Percentiles rank a stretch among this genome's conserved stretches.
Conservation (phyloP, 345 rosid genomes). For the Melaleuca alternifolia region DNA sequence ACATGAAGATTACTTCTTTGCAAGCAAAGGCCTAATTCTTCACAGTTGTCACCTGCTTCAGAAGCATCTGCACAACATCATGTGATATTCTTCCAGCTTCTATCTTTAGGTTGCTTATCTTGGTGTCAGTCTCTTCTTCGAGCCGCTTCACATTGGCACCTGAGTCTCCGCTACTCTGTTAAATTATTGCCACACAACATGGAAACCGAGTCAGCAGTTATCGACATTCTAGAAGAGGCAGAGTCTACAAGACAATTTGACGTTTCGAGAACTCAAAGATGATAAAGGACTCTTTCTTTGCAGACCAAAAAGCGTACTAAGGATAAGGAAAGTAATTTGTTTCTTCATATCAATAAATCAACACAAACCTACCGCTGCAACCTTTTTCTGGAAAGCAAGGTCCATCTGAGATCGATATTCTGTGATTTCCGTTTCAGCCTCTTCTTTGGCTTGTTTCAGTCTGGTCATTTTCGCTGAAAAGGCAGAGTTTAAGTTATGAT, state of each 20-base stretch:
- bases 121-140: constrained; percentile 67
- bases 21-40: constrained; percentile 37
- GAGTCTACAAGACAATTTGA: neutral
- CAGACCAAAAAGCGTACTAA: neutral
- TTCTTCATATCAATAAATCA: neutral
- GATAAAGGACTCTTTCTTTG: neutral
- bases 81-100: constrained; percentile 53
- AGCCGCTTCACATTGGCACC: constrained; percentile 95
- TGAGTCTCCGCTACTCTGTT: constrained; percentile 84
- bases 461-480: constrained; percentile 65
- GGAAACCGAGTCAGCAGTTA: neutral
- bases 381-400: constrained; percentile 70
- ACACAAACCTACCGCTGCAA: constrained; percentile 46
- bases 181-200: neutral
- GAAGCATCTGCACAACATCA: constrained; percentile 79
- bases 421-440: constrained; percentile 79
- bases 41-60: constrained; percentile 74
- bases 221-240: neutral
- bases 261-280: neutral
- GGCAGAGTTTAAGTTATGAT: neutral
- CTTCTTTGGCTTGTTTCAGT: constrained; percentile 92
- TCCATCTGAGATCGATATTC: constrained; percentile 70
- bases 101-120: constrained; percentile 45
- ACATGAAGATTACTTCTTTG: neutral
- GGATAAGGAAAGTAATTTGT: neutral